A percentile compares a stretch with the other conserved stretches of the same genome.
Evolutionary conservation across 192 early-diverging fungal species (phyloP).

Genomic region (Backusella macrospora): DNA sequence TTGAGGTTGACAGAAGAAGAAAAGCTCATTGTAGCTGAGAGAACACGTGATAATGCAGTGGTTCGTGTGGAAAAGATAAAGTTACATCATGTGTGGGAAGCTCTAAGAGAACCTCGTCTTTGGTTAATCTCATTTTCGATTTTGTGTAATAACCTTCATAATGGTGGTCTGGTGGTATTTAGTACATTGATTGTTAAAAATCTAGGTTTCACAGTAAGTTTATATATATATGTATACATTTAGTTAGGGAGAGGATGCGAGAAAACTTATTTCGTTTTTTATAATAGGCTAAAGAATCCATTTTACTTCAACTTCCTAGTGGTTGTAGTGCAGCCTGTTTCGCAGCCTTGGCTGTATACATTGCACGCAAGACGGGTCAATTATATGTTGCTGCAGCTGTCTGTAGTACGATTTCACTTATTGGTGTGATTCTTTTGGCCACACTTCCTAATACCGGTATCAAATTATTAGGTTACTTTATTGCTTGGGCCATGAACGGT

Average conservation of each 20-base stretch:
- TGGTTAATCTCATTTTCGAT: conserved; percentile 18
- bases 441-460: not conserved
- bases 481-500: conserved; percentile 22
- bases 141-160: conserved; percentile 28
- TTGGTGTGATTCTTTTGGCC: conserved; percentile 20
- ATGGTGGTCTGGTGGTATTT: conserved; percentile 33
- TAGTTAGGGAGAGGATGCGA: not conserved
- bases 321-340: conserved; percentile 3
- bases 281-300: conserved; percentile 16
- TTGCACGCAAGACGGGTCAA: conserved; percentile 15
- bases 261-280: not conserved
- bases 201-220: conserved; percentile 34
- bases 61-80: conserved; percentile 20
- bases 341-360: not conserved
- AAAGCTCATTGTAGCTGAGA: conserved; percentile 34
- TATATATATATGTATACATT: not conserved
- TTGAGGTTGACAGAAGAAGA: conserved; percentile 27
- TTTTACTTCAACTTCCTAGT: conserved; percentile 24
- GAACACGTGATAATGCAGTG: conserved; percentile 28
- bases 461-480: conserved; percentile 21
- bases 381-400: not conserved
- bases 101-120: conserved; percentile 28
- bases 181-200: conserved; percentile 18
- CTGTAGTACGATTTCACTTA: not conserved
- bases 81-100: conserved; percentile 30